Evolutionary conservation across 805 yeast species (phyloP), one percentile per base, ranked within the genome.

Genomic region (Saturnispora bothae): DNA sequence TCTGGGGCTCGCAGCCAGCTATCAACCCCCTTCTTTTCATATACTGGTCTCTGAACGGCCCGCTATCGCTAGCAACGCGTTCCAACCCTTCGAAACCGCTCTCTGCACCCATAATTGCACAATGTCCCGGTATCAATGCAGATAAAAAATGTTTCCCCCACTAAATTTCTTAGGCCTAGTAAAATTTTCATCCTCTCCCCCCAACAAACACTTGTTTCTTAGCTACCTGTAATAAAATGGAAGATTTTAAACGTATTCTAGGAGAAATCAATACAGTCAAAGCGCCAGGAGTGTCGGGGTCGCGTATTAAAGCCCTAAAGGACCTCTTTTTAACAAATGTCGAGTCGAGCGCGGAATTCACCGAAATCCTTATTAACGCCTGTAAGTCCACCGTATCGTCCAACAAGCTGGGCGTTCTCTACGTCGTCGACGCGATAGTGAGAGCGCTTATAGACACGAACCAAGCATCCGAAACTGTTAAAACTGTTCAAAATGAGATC

Each of bases 241-340:
- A 37, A 48, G 65, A 69, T 47, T 71, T 73, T 49, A 73, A 69
- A 45, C 45, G 59, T 34, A 63, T 65, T 23, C 58, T 71, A 42
- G 66, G 64, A 46, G 77, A 72, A 52, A 55, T 73, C 38, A 64
- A 71, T 21, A 66, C 71, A 5, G 61, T 81, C 50, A 80, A 78
- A 60, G 74, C 95, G 13, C 89, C 89, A 12, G 97, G 98, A 43
- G 92, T 89, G 38, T 86, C 96, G 21, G 97, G 97, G 31, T 77
- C 95, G 40, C 85, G 96, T 64, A 92, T 89, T 60, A 83, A 83
- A 59, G 78, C 78, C 53, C 66, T 88, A 54, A 83, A 89, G 33
- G 81, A 83, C 41, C 57, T 83, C 44, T 94, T 95, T 41, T 66
- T 78, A 43, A 71, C 71, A 47, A 73, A 85, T 57, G 80, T 81